Evolutionary conservation across 805 yeast species (phyloP).

Genomic region (Novakomyces olei): DNA sequence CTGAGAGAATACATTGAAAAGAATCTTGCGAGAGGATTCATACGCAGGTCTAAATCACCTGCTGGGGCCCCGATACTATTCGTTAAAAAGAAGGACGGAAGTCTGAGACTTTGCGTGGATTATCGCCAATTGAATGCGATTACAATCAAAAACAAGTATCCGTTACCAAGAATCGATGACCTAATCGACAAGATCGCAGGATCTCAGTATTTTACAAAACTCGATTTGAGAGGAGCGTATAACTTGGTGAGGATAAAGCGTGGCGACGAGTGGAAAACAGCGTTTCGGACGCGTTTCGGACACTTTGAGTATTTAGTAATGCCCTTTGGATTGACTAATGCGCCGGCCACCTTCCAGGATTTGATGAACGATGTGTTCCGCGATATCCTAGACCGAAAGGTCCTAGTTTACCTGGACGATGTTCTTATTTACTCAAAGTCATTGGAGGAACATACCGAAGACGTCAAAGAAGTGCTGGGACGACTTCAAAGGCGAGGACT

Average conservation of each 20-base stretch:
- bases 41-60: neutral
- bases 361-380: slow-evolving; percentile 5
- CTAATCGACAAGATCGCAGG: too few species aligned
- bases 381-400: slow-evolving; percentile 5
- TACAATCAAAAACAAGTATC: too few species aligned
- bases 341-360: slow-evolving; percentile 13
- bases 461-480: too few species aligned
- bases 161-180: too few species aligned
- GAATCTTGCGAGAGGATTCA: neutral
- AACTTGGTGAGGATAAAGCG: slow-evolving; percentile 3
- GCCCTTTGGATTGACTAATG: slow-evolving; percentile 14
- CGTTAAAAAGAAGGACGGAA: too few species aligned
- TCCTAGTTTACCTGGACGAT: slow-evolving; percentile 11
- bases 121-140: too few species aligned
- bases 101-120: too few species aligned
- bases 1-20: neutral
- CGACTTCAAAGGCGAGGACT: too few species aligned
- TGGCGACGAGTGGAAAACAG: too few species aligned
- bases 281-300: slow-evolving; percentile 12
- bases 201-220: too few species aligned
- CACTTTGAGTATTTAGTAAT: slow-evolving; percentile 11
- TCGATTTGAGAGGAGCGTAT: too few species aligned
- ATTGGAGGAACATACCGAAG: neutral
- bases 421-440: slow-evolving; percentile 9
- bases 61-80: neutral